phyloP scores from a whole-genome alignment of 2,329 filamentous ascomycete species.

The Aureobasidium musti region DNA sequence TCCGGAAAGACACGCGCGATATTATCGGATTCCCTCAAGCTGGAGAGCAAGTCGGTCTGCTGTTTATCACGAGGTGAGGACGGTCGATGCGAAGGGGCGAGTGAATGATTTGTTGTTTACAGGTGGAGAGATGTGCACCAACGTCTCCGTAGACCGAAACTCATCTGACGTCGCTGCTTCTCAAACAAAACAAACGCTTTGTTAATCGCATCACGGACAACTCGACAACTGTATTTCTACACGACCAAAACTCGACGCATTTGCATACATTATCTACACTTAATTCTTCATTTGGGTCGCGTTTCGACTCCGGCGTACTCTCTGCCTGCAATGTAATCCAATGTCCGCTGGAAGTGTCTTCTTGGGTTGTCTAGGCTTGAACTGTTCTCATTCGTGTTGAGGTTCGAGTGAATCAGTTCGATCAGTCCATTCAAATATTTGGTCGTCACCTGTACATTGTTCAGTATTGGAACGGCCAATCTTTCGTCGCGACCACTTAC shows the following conservation, averaged over 20 bases:
- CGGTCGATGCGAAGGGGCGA: background rate
- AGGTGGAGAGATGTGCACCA: constrained; percentile 7
- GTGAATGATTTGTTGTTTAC: constrained; percentile 14
- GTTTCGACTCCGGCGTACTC: constrained; percentile 92
- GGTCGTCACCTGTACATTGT: constrained; percentile 69
- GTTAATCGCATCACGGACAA: background rate
- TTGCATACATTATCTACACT: constrained; percentile 26
- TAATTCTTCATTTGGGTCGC: constrained; percentile 51
- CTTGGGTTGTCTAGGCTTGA: constrained; percentile 83
- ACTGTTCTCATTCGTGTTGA: constrained; percentile 81
- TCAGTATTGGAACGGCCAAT: background rate
- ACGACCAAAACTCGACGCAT: background rate
- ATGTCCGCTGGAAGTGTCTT: constrained; percentile 90
- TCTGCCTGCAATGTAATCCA: constrained; percentile 88
- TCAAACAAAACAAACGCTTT: constrained; percentile 26
- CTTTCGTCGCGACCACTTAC: constrained; percentile 50
- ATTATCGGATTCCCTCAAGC: background rate
- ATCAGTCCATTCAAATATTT: constrained; percentile 98
- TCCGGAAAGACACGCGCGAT: background rate
- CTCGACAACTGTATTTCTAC: background rate
- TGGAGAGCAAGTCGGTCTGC: background rate
- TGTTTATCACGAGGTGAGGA: background rate
- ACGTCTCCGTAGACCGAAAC: constrained; percentile 15
- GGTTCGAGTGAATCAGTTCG: constrained; percentile 95
- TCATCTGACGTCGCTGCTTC: constrained; percentile 17